Evolutionary conservation across 768 basidiomycete genomes (phyloP), one percentile per base, ranked within the genome.

Genomic region (Suillus bovinus): DNA sequence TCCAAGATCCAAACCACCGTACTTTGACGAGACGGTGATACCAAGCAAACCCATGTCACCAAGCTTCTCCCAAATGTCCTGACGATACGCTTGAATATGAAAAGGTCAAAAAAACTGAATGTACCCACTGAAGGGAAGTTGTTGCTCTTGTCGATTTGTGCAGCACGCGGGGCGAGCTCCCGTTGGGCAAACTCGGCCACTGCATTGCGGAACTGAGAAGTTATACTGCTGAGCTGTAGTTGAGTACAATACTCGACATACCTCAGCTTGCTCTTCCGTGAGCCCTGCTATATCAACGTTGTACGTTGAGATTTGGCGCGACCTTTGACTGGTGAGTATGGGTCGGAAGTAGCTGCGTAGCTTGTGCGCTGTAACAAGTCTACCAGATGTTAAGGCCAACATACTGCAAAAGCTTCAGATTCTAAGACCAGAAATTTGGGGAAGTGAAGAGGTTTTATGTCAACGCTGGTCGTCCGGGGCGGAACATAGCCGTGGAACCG

Each of bases 1-100:
- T 2, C 94, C 94, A 64, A 92, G 80, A 2, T 81, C 86, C 47
- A 96, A 80, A 3, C 95, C 95, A n/a, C 88, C 87, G 66, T 93
- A 92, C 68, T 90, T 80, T 42, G 88, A 82, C 13, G 87, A 82
- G 20, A 91, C 93, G 5, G 95, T 98, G 29, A 91, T 80, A 61
- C 95, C 95, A 20, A 98, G 84, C 33, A 98, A 81, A 11, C 96
- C 96, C 95, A 99, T 96, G 24, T 84, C 82, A 5, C 95, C 93
- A 52, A 98, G 81, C 75, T 93, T 94, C 71, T 89, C 85, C 89
- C 94, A 94, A 44, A 96, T 78, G 71, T 91, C 87, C 91, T 94
- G 69, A 20, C 20, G 65, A 58, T 8, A 68, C 64, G 20, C 65
- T 67, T 74, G 47, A 54, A 46, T 61, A 57, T 5, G 27, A 6